A percentile compares a stretch with the other conserved stretches of the same genome.
These are phyloP conservation scores for Scalesia atractyloides DNA, from an alignment of 129 eudicot species.

Conservation along the genomic window DNA sequence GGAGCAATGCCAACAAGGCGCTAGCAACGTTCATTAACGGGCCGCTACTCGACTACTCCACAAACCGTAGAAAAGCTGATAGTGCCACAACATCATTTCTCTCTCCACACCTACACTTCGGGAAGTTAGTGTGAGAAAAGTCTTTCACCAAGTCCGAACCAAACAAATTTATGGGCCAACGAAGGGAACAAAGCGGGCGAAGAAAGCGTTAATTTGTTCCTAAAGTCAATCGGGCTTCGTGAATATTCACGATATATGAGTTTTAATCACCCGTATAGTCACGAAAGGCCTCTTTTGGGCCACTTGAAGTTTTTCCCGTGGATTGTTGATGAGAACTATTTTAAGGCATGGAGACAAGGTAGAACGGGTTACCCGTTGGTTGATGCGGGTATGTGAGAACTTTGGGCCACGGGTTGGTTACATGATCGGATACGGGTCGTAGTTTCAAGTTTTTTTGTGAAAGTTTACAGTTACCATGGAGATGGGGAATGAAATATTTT, in stretches of 20 bases:
- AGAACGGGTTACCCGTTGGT: slow-evolving; percentile 98
- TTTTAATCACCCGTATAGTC: slow-evolving; percentile 91
- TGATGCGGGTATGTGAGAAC: slow-evolving; percentile 98
- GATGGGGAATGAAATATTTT: slow-evolving; percentile 99
- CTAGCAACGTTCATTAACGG: slow-evolving; percentile 79
- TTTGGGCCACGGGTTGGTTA: slow-evolving; percentile 98
- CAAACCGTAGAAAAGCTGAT: slow-evolving; percentile 82
- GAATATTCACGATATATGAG: slow-evolving; percentile 95
- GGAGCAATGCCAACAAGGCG: slow-evolving; percentile 96
- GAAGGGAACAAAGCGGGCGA: slow-evolving; percentile 91
- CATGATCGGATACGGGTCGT: slow-evolving; percentile 92
- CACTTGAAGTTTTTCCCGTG: slow-evolving; percentile 93
- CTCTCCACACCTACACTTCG: slow-evolving; percentile 94
- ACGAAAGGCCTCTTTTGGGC: slow-evolving; percentile 87
- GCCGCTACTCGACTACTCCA: slow-evolving; percentile 73
- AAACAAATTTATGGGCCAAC: slow-evolving; percentile 90
- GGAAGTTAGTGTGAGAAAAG: slow-evolving; percentile 96
- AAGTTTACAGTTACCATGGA: slow-evolving; percentile 97
- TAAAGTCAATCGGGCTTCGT: slow-evolving; percentile 87
- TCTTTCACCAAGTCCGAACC: slow-evolving; percentile 80
- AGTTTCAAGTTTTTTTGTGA: slow-evolving; percentile 93
- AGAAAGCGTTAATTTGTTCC: slow-evolving; percentile 90
- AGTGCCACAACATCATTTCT: slow-evolving; percentile 92
- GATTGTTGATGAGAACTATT: slow-evolving; percentile 74
- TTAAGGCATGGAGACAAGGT: slow-evolving; percentile 98